Base-by-base conservation (phyloP, 495 filamentous ascomycete species). In the Acidiella bohemica region DNA sequence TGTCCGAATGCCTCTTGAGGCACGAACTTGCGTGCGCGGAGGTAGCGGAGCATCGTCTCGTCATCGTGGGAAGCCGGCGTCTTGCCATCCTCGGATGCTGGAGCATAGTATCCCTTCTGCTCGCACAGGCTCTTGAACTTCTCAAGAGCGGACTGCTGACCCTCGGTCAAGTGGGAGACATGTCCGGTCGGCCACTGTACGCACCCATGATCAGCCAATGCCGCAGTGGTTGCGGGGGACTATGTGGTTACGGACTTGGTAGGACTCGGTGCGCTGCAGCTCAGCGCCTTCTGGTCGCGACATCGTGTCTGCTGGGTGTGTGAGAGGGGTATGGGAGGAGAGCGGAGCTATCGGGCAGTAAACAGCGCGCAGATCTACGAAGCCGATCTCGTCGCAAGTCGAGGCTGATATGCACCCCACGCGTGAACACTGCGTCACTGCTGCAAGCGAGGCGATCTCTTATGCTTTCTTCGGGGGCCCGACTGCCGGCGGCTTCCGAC, bases 41-140 rank as follows among this genome's bases (percentile, higher is more conserved):
- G 67, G 57, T 76, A 90, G 11, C 84, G 81, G 45, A 92, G 66
- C 49, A 92, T 60, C 4, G 80, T 85, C 55, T 80, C 75, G 66
- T 92, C 84, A 38, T 84, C 81, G 55, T 86, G 81, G 44, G 75
- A 80, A 0, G 79, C 56, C 1, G 54, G 50, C 13, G 54, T 57
- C 39, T 55, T 62, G 5, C 55, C 64, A 20, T 62, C 58, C 35
- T 53, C 54, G 14, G 47, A 54, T 11, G 64, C 68, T 1, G 74
- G 67, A 29, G 59, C 70, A 54, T 84, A 90, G 45, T 80, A 67
- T 5, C 70, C 75, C 45, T 75, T 71, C 52, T 80, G 67, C 28
- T 68, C 64, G 40, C 77, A 68, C 29, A 77, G 51, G 2, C 53
- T 46, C 66, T 84, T 88, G 66, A 92, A 92, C 24, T 68, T 64